These are phyloP conservation scores for Hemileccinum rubropunctum DNA, from an alignment of 768 basidiomycete species.

Conservation along the genomic window DNA sequence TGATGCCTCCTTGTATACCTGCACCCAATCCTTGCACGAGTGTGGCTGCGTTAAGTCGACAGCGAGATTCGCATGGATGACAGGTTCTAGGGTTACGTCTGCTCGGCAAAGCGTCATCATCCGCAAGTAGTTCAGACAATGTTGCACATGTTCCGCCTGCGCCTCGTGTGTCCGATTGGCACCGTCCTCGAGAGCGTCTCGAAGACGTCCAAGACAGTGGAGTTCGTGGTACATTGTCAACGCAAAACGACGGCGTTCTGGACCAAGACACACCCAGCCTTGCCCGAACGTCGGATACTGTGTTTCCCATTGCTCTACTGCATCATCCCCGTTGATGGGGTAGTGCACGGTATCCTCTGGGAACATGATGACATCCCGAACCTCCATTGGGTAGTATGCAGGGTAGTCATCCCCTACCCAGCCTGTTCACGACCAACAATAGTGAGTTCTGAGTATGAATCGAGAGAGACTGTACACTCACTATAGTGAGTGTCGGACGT, in stretches of 20 bases:
- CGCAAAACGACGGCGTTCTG: conserved; percentile 30
- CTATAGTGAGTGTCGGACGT: conserved; percentile 12
- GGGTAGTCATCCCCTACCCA: conserved; percentile 29
- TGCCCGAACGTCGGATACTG: conserved; percentile 19
- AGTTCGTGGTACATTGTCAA: conserved; percentile 39
- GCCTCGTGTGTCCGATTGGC: conserved; percentile 16
- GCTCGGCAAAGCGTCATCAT: conserved; percentile 44
- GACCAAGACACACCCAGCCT: conserved; percentile 27
- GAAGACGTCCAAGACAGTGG: conserved; percentile 35
- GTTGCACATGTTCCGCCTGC: conserved; percentile 29
- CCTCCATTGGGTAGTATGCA: conserved; percentile 24
- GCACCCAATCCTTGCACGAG: conserved; percentile 25
- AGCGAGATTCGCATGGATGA: conserved; percentile 13
- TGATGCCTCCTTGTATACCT: conserved; percentile 24
- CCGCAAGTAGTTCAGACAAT: conserved; percentile 50
- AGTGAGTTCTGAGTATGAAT: background rate
- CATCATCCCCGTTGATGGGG: conserved; percentile 23
- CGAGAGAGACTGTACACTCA: conserved; percentile 4
- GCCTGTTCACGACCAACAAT: conserved; percentile 3
- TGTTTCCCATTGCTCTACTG: conserved; percentile 18
- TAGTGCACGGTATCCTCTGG: conserved; percentile 28
- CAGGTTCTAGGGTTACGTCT: conserved; percentile 48
- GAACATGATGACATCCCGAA: conserved; percentile 20
- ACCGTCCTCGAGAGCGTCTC: conserved; percentile 18
- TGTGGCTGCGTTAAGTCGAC: conserved; percentile 25